Evolutionary conservation across 805 yeast genomes (phyloP), one percentile per base, ranked within the genome.

Genomic region (Wickerhamomyces rabaulensis): DNA sequence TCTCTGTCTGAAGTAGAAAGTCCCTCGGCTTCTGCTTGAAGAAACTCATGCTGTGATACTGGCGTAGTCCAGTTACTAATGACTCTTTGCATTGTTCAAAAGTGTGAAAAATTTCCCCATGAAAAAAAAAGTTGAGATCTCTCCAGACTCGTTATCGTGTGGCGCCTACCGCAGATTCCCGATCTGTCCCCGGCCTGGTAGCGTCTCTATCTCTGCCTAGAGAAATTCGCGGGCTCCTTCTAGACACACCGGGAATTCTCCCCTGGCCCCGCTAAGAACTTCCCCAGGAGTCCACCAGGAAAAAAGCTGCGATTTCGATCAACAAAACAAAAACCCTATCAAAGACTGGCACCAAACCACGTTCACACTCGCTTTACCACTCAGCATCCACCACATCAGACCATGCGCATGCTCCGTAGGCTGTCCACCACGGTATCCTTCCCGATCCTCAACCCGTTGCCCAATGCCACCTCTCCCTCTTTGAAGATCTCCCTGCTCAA

Each of bases 401-500:
- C 4, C n/a, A 33, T 33, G 36, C 36, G 20, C 9, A 16, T 20
- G 20, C 36, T 33, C 9, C 36, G 36, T 4, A 33, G 16, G 12
- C 12, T 58, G 22, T 52, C 60, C 17, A 55, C 55, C 43, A 52
- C 33, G 20, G 61, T 56, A 15, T 42, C 58, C 2, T 56, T 53
- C 46, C 54, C 60, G 20, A 48, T 49, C 16, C 6, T 16, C 33
- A 9, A 39, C 20, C n/a, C 46, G 20, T 6, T 37, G 19, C 39
- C 23, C 3, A 36, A 36, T 19, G 23, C 17, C 15, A 31, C 46
- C 23, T 39, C 43, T 33, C 54, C 54, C 21, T 47, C 53, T 12
- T 46, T 62, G 23, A 58, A 55, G 40, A 52, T 63, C 13, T 58
- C 60, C 22, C 46, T 63, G 41, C 44, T 76, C 22, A 81, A 78